phyloP scores from a whole-genome alignment of 2,329 filamentous ascomycete genomes.

The Aspergillus puulaauensis region DNA sequence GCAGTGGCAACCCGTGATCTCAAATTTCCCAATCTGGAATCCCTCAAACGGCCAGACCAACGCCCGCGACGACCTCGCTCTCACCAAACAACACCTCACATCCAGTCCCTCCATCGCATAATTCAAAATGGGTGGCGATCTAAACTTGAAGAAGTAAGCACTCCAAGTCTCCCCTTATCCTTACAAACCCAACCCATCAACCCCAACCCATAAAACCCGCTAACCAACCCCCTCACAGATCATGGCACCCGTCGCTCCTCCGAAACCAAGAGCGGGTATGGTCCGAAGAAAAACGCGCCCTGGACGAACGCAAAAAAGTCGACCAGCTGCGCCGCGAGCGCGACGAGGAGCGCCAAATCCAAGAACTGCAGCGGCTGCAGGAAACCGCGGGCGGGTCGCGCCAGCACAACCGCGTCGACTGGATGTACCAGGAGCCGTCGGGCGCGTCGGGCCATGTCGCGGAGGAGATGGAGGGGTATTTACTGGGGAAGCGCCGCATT shows the following conservation, averaged over 20 bases:
- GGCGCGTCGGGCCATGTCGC: slow-evolving; percentile 66
- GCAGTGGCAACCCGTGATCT: slow-evolving; percentile 1
- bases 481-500: slow-evolving; percentile 88
- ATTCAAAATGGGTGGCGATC: slow-evolving; percentile 83
- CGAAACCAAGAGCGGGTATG: slow-evolving; percentile 90
- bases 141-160: slow-evolving; percentile 80
- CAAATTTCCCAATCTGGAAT: slow-evolving; percentile 8
- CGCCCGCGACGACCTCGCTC: neutral
- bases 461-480: slow-evolving; percentile 90
- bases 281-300: slow-evolving; percentile 86
- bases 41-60: neutral
- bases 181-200: neutral
- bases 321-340: slow-evolving; percentile 90
- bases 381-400: slow-evolving; percentile 84
- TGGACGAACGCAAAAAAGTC: slow-evolving; percentile 92
- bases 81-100: neutral
- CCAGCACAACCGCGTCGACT: slow-evolving; percentile 81
- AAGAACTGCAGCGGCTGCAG: slow-evolving; percentile 86
- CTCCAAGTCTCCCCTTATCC: neutral
- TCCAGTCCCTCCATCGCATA: neutral
- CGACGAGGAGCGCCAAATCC: slow-evolving; percentile 87
- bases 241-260: slow-evolving; percentile 88
- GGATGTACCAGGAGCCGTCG: slow-evolving; percentile 94
- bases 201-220: too few species aligned
- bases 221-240: slow-evolving; percentile 43